Evolutionary conservation across 495 filamentous ascomycete genomes (phyloP).

Genomic region (Aspergillus coremiiformis): DNA sequence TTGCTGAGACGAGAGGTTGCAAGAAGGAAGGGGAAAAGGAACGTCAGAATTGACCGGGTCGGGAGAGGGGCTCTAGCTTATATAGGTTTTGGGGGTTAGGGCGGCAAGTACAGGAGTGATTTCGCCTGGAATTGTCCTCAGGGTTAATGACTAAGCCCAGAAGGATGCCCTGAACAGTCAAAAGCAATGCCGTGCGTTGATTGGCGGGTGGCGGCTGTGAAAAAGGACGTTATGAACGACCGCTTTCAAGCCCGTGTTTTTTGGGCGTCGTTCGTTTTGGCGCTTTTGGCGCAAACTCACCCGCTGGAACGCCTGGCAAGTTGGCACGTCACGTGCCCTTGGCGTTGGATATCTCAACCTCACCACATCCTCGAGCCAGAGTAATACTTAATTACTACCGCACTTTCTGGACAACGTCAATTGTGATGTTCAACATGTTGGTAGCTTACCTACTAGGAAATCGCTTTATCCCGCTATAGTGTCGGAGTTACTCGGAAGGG

Average conservation of each 20-base stretch:
- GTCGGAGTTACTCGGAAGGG: neutral
- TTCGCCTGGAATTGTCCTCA: constrained; percentile 4
- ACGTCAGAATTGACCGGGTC: neutral
- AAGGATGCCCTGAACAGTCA: constrained; percentile 14
- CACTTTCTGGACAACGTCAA: no score
- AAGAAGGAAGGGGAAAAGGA: constrained; percentile 17
- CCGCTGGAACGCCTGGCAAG: neutral
- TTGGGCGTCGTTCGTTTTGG: constrained; percentile 6
- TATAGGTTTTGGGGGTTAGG: constrained; percentile 23
- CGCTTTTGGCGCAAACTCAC: neutral
- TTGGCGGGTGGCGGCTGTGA: constrained; percentile 30
- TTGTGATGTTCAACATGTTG: no score
- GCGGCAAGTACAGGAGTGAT: constrained; percentile 23
- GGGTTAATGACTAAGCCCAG: constrained; percentile 24
- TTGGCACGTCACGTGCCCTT: constrained; percentile 2
- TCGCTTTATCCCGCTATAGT: neutral
- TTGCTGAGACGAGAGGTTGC: constrained; percentile 15
- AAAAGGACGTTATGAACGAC: constrained; percentile 42
- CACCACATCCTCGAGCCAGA: no score
- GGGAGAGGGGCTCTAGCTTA: constrained; percentile 24
- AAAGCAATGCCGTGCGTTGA: constrained; percentile 29
- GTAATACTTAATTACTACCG: no score
- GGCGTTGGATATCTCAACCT: neutral
- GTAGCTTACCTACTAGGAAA: no score
- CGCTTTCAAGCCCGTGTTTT: constrained; percentile 32